Evolutionary conservation across 305 asterid genomes (phyloP), one percentile per base, ranked within the genome.

Genomic region (Plantago coronopus): DNA sequence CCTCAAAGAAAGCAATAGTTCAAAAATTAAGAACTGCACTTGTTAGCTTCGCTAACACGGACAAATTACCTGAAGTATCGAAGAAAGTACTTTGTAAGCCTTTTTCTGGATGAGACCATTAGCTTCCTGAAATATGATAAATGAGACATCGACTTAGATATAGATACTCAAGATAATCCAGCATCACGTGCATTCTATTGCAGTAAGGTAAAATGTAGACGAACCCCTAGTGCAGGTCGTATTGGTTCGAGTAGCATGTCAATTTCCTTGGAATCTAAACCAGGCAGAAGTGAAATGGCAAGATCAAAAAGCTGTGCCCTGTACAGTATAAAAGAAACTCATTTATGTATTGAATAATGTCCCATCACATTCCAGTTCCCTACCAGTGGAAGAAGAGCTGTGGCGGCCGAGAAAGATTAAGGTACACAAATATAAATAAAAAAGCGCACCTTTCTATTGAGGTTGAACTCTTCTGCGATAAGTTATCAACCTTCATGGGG

Each of bases 91-190:
- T 73, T 87, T 83, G 65, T 93, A 89, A 48, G 93, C 95, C 81
- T 79, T 89, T 77, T 93, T 93, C 83, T 93, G 99, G 73, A 93
- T 77, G 78, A 78, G 61, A 54, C 94, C 87, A 68, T 87, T 94
- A 51, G 17, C 68, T 42, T 79, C 97, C 99, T 93, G 84, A 56
- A 77, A 69, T 53, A 71, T 25, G 57, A 54, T 40, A 61, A 58
- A 48, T 8, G 64, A 45, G 50, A 59, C 37, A 66, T 17, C 19
- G 15, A 53, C 43, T 19, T 18, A 45, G 64, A 31, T 54, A 47
- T 40, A 55, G 48, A 69, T 65, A 54, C 43, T 23, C 27, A 27
- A 49, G 8, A 34, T 11, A 34, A 34, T 34, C 65, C 37, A 51
- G 50, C 49, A 48, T 55, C 57, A 21, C 62, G 51, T 51, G 40